Evolutionary conservation across 2,329 filamentous ascomycete genomes (phyloP).

Genomic region (Xylaria sp.): DNA sequence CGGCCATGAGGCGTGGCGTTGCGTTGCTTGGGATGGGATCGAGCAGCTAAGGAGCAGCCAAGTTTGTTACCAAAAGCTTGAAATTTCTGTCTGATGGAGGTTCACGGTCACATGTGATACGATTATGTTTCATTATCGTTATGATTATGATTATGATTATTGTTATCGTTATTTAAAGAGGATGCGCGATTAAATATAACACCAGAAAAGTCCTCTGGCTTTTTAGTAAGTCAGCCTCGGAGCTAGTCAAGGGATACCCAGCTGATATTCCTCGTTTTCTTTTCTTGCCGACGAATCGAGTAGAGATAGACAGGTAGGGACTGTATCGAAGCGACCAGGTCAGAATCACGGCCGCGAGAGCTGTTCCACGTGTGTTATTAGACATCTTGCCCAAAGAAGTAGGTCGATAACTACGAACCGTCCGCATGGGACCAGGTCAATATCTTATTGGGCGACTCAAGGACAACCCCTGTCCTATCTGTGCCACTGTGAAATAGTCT

Average conservation of each 20-base stretch:
- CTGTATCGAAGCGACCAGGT: neutral
- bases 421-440: neutral
- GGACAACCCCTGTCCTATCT: neutral
- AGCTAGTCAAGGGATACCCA: neutral
- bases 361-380: constrained; percentile 20
- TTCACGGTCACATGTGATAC: neutral
- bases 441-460: neutral
- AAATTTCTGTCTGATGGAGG: neutral
- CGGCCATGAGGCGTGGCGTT: constrained; percentile 13
- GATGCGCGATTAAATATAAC: constrained; percentile 3
- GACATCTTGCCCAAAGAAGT: constrained; percentile 21
- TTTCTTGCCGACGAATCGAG: neutral
- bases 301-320: too few relatives aligned
- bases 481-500: neutral
- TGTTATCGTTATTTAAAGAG: neutral
- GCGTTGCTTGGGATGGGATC: neutral
- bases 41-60: neutral
- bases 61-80: constrained; percentile 2
- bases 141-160: neutral
- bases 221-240: neutral
- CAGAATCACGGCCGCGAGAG: neutral
- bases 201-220: neutral
- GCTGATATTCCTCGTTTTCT: neutral
- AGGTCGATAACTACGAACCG: constrained; percentile 17
- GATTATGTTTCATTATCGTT: too few relatives aligned